These are phyloP conservation scores for Irpex sp. DNA, from an alignment of 1,284 basidiomycete species.

Conservation along the genomic window DNA sequence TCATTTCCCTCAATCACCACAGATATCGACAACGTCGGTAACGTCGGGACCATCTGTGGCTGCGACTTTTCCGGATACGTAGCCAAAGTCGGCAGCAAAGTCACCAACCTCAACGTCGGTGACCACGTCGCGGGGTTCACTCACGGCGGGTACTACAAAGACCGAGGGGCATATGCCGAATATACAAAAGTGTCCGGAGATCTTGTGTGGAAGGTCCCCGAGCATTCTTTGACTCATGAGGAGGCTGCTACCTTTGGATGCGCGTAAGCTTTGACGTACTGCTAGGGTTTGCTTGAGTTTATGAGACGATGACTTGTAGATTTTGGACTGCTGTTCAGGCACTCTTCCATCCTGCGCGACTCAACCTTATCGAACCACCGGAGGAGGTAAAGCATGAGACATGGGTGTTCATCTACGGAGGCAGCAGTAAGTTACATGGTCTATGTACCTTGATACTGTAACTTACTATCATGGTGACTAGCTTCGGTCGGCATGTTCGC, in stretches of 20 bases:
- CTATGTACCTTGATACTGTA: not conserved
- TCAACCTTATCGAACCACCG: not conserved
- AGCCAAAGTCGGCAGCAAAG: conserved; percentile 19
- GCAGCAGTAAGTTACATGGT: conserved; percentile 19
- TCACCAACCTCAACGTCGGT: conserved; percentile 17
- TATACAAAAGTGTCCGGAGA: conserved; percentile 30
- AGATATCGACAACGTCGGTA: not conserved
- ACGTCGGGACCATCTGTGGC: conserved; percentile 18
- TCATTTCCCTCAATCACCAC: not conserved
- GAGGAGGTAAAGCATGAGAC: not conserved
- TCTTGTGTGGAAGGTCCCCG: conserved; percentile 29
- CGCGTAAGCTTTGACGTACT: conserved; percentile 18
- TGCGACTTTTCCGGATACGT: conserved; percentile 23
- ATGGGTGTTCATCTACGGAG: conserved; percentile 15
- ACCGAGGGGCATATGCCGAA: conserved; percentile 34
- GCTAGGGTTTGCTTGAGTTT: conserved; percentile 12
- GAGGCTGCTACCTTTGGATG: conserved; percentile 36
- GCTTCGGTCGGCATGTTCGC: conserved; percentile 38
- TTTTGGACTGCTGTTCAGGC: not conserved
- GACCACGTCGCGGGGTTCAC: conserved; percentile 22
- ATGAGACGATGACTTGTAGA: not conserved
- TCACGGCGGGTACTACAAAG: conserved; percentile 18
- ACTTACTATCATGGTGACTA: conserved; percentile 1
- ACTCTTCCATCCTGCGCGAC: not conserved
- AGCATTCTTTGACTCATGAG: conserved; percentile 15